Evolutionary conservation across 352 stramenopile genomes (phyloP).

Genomic region (Pythium grandisporangium): DNA sequence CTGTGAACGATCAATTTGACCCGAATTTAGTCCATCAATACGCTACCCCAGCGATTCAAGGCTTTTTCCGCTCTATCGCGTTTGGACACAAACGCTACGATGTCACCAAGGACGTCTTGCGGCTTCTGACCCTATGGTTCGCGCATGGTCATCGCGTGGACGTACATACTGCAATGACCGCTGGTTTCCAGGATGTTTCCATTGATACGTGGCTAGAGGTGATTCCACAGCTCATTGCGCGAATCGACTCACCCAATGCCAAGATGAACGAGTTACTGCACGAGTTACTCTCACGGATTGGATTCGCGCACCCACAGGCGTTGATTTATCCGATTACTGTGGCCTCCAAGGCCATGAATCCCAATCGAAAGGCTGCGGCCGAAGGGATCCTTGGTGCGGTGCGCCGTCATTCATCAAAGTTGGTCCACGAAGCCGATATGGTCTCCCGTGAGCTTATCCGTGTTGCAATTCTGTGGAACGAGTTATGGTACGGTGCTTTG

Average conservation of each 20-base stretch:
- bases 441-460: constrained; percentile 96
- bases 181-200: constrained; percentile 90
- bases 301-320: constrained; percentile 95
- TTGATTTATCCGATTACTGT: constrained; percentile 99
- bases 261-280: constrained; percentile 79
- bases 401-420: constrained; percentile 89
- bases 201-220: constrained; percentile 99
- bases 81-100: constrained; percentile 93
- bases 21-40: constrained; percentile 43
- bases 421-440: constrained; percentile 97
- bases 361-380: constrained; percentile 85
- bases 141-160: constrained; percentile 92
- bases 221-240: constrained; percentile 96
- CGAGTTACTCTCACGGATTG: constrained; percentile 87
- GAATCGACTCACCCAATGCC: constrained; percentile 74
- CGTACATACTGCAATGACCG: constrained; percentile 69
- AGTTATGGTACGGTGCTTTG: constrained; percentile 97
- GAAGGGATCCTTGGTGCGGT: constrained; percentile 95
- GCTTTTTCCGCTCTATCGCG: constrained; percentile 96
- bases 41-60: constrained; percentile 92
- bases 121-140: constrained; percentile 98
- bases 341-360: constrained; percentile 92
- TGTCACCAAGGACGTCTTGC: constrained; percentile 96
- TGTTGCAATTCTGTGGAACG: constrained; percentile 99
- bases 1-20: constrained; percentile 44